phyloP scores from a whole-genome alignment of 2,329 filamentous ascomycete species.

The Sclerotinia subarctica region DNA sequence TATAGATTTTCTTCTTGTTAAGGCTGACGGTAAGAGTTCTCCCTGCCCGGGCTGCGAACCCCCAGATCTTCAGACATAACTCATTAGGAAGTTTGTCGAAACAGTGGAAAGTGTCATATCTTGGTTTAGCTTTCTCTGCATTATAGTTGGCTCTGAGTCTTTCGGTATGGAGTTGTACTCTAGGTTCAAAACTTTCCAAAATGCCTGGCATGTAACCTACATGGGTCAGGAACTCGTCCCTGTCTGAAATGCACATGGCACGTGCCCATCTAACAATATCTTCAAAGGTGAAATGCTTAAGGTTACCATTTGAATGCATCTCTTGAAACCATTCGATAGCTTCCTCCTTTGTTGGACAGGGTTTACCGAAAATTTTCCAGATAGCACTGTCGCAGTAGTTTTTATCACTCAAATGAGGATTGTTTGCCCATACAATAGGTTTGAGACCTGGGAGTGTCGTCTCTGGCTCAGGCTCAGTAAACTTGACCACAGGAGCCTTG shows the following conservation, averaged over 20 bases:
- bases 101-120: neutral
- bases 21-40: neutral
- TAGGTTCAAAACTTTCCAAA: neutral
- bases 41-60: neutral
- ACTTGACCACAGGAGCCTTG: neutral
- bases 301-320: constrained; percentile 3
- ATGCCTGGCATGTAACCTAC: neutral
- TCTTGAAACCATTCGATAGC: neutral
- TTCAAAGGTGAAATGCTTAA: neutral
- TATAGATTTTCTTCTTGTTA: neutral
- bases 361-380: neutral
- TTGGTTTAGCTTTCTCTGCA: neutral
- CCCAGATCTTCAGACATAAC: constrained; percentile 5
- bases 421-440: neutral
- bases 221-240: neutral
- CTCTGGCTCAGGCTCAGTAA: neutral
- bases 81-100: neutral
- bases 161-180: neutral
- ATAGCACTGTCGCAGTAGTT: neutral
- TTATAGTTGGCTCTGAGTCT: neutral
- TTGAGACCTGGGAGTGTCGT: neutral
- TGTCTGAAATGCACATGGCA: neutral
- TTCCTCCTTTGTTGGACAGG: neutral
- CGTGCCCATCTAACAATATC: neutral
- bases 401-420: neutral